These are phyloP conservation scores for Melanopsichium pennsylvanicum DNA, from an alignment of 1,284 basidiomycete genomes.

Conservation along the genomic window DNA sequence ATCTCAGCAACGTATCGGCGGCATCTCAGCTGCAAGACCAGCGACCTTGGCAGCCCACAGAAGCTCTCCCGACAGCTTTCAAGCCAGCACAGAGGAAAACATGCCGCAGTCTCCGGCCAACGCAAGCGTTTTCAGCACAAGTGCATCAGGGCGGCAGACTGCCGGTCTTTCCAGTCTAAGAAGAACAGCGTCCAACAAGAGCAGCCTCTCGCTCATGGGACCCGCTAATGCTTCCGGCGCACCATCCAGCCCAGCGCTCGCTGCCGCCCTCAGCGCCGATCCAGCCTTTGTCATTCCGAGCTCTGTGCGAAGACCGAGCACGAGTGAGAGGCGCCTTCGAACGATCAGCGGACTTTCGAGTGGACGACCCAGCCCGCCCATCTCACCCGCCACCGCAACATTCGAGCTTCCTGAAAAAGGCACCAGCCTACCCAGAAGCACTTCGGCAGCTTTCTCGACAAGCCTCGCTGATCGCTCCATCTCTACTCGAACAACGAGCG, in stretches of 20 bases:
- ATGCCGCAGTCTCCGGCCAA: constrained; percentile 35
- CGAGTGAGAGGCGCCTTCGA: constrained; percentile 39
- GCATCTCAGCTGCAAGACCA: constrained; percentile 37
- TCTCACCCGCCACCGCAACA: constrained; percentile 16
- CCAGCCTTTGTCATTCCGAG: constrained; percentile 48
- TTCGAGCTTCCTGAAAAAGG: constrained; percentile 27
- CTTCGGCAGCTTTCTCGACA: constrained; percentile 12
- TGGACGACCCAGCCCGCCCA: constrained; percentile 24
- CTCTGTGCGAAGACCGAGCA: constrained; percentile 31
- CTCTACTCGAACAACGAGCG: constrained; percentile 22
- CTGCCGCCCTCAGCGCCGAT: constrained; percentile 44
- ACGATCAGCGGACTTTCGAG: constrained; percentile 30
- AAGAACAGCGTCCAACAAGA: constrained; percentile 32
- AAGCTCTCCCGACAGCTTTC: constrained; percentile 2
- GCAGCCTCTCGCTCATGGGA: constrained; percentile 19
- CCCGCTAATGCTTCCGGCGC: constrained; percentile 7
- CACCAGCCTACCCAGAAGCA: constrained; percentile 11
- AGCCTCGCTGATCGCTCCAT: constrained; percentile 9
- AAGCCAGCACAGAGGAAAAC: constrained; percentile 1
- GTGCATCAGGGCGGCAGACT: constrained; percentile 38
- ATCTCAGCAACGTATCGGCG: constrained; percentile 28
- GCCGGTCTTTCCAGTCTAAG: constrained; percentile 54
- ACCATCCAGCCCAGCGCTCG: constrained; percentile 39
- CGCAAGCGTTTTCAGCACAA: constrained; percentile 51
- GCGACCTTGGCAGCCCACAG: constrained; percentile 17